phyloP scores from a whole-genome alignment of 805 yeast species.

The Yamadazyma paraphyllophila region DNA sequence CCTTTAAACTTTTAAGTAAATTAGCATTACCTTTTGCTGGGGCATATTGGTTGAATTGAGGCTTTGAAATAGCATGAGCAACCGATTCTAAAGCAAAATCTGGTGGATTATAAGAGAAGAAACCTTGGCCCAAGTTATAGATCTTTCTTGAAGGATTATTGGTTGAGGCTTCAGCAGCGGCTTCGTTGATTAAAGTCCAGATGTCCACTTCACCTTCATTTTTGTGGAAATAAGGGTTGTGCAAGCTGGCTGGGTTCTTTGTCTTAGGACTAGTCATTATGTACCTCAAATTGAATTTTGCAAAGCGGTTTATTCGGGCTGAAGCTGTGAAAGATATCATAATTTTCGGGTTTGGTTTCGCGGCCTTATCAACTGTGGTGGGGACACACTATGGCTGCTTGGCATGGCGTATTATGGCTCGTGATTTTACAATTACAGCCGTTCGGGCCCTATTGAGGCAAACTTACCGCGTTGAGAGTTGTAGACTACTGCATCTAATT shows the following conservation, averaged over 20 bases:
- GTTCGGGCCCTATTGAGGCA: not conserved
- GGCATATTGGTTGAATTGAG: conserved; percentile 87
- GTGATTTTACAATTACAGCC: not conserved
- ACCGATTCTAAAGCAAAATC: conserved; percentile 87
- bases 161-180: conserved; percentile 80
- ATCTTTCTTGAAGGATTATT: conserved; percentile 67
- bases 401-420: not conserved
- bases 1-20: conserved; percentile 65
- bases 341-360: not conserved
- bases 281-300: not conserved
- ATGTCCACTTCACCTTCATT: conserved; percentile 78
- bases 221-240: conserved; percentile 60
- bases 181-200: conserved; percentile 93
- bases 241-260: conserved; percentile 22
- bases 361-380: conserved; percentile 1
- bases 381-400: conserved; percentile 2
- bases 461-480: not conserved
- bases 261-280: conserved; percentile 5
- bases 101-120: conserved; percentile 95
- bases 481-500: too few relatives aligned
- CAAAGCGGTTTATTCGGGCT: not conserved
- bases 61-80: conserved; percentile 64
- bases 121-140: conserved; percentile 93
- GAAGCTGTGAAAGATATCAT: not conserved
- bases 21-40: conserved; percentile 85